A percentile compares a stretch with the other conserved stretches of the same genome.
Conservation (phyloP, 2,329 filamentous ascomycete species). For the Aspergillus sp. region DNA sequence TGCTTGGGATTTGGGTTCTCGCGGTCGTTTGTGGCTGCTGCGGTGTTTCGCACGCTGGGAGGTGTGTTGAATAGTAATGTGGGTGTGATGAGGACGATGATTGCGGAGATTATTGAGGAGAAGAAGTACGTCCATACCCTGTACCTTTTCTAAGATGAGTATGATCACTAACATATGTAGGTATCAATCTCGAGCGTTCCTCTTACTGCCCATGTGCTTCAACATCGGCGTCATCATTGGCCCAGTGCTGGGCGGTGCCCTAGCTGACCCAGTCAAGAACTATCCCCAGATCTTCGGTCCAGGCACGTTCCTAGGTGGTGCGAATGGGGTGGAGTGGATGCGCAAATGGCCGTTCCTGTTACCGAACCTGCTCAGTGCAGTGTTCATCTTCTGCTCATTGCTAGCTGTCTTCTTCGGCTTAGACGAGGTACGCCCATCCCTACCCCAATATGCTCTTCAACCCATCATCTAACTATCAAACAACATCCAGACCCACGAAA, state of each 20-base stretch:
- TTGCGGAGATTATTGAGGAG: constrained; percentile 69
- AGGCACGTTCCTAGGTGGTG: constrained; percentile 57
- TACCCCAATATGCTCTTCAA: fast-evolving
- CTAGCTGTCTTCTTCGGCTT: constrained; percentile 63
- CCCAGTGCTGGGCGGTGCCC: constrained; percentile 62
- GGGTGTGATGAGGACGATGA: constrained; percentile 73
- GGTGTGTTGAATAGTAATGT: constrained; percentile 72
- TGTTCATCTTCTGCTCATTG: constrained; percentile 59
- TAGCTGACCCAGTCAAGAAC: constrained; percentile 65
- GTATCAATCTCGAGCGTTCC: constrained; percentile 56
- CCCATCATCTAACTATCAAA: too few relatives aligned
- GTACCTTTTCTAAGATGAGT: too few relatives aligned
- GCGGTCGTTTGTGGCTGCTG: constrained; percentile 61
- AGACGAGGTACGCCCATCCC: constrained; percentile 56
- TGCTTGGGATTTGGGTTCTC: constrained; percentile 71
- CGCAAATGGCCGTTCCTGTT: constrained; percentile 67
- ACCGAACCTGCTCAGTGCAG: constrained; percentile 67
- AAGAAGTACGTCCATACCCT: constrained; percentile 54
- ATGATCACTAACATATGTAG: constrained; percentile 21
- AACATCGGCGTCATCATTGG: constrained; percentile 66
- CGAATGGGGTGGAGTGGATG: constrained; percentile 65
- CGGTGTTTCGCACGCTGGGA: constrained; percentile 66
- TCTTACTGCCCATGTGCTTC: constrained; percentile 68
- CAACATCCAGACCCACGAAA: constrained; percentile 40
- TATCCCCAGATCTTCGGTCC: constrained; percentile 66